These are phyloP conservation scores for Sophora flavescens DNA, from an alignment of 306 rosid species.

Conservation along the genomic window DNA sequence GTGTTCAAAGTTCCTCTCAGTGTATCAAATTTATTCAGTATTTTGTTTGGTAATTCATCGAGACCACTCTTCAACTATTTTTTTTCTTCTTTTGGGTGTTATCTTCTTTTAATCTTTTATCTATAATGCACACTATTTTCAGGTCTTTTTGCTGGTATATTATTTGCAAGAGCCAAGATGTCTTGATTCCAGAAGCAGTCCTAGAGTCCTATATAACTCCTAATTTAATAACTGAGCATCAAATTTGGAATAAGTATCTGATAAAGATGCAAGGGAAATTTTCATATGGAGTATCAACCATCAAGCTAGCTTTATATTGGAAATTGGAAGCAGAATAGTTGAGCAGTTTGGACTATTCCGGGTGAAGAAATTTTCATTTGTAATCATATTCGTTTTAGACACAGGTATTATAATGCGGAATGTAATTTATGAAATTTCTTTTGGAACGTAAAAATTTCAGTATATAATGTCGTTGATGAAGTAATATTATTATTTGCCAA, in stretches of 20 bases:
- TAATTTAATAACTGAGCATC: neutral
- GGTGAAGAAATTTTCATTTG: neutral
- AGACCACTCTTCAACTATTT: neutral
- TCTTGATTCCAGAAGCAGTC: constrained; percentile 48
- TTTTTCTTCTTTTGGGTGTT: neutral
- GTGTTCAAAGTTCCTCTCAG: constrained; percentile 81
- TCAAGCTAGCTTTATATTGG: neutral
- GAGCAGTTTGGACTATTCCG: neutral
- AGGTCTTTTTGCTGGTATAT: constrained; percentile 91
- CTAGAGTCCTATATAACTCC: constrained; percentile 1
- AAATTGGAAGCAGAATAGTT: constrained; percentile 24
- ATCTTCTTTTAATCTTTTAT: constrained; percentile 22
- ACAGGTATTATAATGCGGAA: too few species aligned
- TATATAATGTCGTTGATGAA: too few species aligned
- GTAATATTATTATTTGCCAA: too few species aligned
- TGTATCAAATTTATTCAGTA: constrained; percentile 73
- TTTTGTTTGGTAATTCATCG: constrained; percentile 76
- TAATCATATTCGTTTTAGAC: neutral
- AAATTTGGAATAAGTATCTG: neutral
- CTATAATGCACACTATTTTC: constrained; percentile 38
- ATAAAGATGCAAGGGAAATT: constrained; percentile 24
- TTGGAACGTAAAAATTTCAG: too few species aligned
- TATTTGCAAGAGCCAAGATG: constrained; percentile 89
- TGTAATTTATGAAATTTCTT: too few species aligned
- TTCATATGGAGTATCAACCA: neutral